These are phyloP conservation scores for Xylaria cubensis DNA, from an alignment of 495 filamentous ascomycete genomes.

Conservation along the genomic window DNA sequence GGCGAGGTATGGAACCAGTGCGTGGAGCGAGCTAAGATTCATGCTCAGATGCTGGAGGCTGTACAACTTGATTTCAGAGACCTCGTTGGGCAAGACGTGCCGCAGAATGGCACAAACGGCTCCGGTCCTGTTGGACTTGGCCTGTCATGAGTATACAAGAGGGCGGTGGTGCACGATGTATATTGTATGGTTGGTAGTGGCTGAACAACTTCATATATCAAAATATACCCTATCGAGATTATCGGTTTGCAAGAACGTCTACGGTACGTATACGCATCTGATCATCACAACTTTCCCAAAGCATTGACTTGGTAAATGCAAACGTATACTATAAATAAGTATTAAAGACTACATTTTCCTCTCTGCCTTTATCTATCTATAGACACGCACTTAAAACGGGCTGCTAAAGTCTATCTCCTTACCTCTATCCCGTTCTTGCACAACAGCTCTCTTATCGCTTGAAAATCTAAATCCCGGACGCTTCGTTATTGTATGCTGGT, in stretches of 20 bases:
- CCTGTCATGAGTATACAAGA: slow-evolving; percentile 35
- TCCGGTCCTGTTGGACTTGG: slow-evolving; percentile 51
- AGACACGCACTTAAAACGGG: no score
- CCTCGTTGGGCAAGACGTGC: slow-evolving; percentile 59
- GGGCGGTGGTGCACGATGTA: neutral
- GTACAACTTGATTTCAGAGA: slow-evolving; percentile 91
- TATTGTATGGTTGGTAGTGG: neutral
- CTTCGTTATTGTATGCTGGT: neutral
- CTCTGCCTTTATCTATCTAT: no score
- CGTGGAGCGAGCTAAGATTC: slow-evolving; percentile 78
- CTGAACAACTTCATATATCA: neutral
- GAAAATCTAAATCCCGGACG: neutral
- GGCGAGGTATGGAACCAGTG: slow-evolving; percentile 80
- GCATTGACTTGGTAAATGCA: neutral
- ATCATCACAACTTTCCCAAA: neutral
- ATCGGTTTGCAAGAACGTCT: neutral
- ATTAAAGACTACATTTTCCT: no score
- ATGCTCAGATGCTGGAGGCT: slow-evolving; percentile 79
- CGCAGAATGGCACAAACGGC: slow-evolving; percentile 29
- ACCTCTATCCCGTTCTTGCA: no score
- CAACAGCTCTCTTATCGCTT: neutral
- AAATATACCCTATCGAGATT: neutral
- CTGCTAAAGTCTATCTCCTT: no score
- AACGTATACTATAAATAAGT: no score
- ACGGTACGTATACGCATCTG: neutral